Conservation (phyloP, 768 basidiomycete species). For the Agrocybe pediades region DNA sequence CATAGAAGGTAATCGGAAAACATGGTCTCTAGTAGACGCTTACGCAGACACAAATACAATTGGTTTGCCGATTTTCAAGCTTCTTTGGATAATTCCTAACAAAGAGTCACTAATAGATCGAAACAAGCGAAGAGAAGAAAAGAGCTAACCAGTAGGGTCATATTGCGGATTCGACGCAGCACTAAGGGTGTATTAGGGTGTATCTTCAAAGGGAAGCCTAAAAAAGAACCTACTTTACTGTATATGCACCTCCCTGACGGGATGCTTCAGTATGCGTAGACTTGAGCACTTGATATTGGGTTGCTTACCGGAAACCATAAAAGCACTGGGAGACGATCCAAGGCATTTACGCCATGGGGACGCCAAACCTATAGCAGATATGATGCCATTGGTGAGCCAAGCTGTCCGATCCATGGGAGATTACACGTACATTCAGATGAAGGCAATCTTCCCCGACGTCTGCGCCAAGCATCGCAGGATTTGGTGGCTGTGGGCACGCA, state of each 20-base stretch:
- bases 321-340: constrained; percentile 36
- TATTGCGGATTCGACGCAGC: constrained; percentile 41
- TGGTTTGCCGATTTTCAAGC: constrained; percentile 46
- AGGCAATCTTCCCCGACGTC: constrained; percentile 55
- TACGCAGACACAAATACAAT: constrained; percentile 57
- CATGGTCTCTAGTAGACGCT: too few species aligned
- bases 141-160: constrained; percentile 53
- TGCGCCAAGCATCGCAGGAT: constrained; percentile 37
- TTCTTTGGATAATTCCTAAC: constrained; percentile 49
- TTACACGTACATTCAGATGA: constrained; percentile 47
- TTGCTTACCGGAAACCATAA: constrained; percentile 36
- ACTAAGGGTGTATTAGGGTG: too few species aligned
- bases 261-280: background rate
- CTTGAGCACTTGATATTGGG: background rate
- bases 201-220: background rate
- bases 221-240: constrained; percentile 32
- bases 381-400: background rate
- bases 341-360: constrained; percentile 26
- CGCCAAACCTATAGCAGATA: constrained; percentile 33
- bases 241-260: constrained; percentile 52
- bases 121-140: too few species aligned
- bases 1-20: too few species aligned
- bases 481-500: constrained; percentile 52
- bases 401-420: background rate
- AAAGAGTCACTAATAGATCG: too few species aligned